phyloP scores from a whole-genome alignment of 345 rosid species.

The Fremontodendron californicum region DNA sequence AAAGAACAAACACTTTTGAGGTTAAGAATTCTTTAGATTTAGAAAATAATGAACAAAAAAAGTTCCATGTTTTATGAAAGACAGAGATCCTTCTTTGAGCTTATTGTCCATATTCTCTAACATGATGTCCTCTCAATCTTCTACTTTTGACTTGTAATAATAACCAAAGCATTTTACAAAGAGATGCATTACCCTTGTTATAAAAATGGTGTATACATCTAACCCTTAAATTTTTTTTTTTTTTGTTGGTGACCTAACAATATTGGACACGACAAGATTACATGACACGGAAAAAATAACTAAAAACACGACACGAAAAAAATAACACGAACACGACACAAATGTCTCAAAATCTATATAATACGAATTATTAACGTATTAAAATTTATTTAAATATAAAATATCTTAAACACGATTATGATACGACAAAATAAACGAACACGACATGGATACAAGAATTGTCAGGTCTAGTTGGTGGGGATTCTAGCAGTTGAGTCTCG shows the following conservation, averaged over 20 bases:
- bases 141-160: too few relatives aligned
- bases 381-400: too few relatives aligned
- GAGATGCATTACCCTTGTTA: slow-evolving; percentile 10
- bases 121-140: not conserved
- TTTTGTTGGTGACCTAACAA: not conserved
- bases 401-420: too few relatives aligned
- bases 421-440: too few relatives aligned
- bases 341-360: too few relatives aligned
- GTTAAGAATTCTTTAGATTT: not conserved
- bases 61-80: not conserved
- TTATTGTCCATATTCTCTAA: not conserved
- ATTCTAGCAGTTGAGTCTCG: slow-evolving; percentile 12
- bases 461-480: not conserved
- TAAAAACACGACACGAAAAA: too few relatives aligned
- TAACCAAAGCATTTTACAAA: not conserved
- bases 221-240: not conserved
- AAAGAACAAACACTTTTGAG: not conserved
- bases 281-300: too few relatives aligned
- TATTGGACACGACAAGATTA: too few relatives aligned
- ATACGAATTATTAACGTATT: too few relatives aligned
- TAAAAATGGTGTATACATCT: not conserved
- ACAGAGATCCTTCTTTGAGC: not conserved
- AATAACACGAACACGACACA: too few relatives aligned
- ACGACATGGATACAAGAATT: too few relatives aligned
- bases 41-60: not conserved